Conservation (phyloP, 306 rosid genomes). For the Pyrus bretschneideri region DNA sequence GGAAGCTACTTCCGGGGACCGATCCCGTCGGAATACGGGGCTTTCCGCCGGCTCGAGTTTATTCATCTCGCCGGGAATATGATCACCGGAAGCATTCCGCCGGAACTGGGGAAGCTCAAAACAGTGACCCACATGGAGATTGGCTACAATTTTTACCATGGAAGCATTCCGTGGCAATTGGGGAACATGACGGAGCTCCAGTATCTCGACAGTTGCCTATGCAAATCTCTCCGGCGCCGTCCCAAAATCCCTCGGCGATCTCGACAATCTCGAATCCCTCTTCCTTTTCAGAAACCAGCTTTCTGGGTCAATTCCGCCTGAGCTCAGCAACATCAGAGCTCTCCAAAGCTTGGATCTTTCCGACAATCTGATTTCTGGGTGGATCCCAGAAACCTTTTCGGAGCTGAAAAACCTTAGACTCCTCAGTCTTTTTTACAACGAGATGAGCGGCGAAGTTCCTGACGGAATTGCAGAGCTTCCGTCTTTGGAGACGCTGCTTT, state of each 20-base stretch:
- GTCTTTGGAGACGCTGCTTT: slow-evolving; percentile 74
- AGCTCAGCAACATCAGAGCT: slow-evolving; percentile 40
- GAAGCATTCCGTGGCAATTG: slow-evolving; percentile 57
- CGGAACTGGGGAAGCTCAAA: slow-evolving; percentile 74
- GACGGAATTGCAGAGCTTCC: slow-evolving; percentile 64
- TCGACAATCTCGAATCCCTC: slow-evolving; percentile 59
- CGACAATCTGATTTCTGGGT: slow-evolving; percentile 68
- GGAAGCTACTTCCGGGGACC: slow-evolving; percentile 87
- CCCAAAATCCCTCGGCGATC: slow-evolving; percentile 66
- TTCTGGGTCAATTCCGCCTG: slow-evolving; percentile 58
- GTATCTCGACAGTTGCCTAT: slow-evolving; percentile 84
- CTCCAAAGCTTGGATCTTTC: slow-evolving; percentile 76
- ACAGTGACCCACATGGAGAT: slow-evolving; percentile 88
- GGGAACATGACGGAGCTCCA: slow-evolving; percentile 76
- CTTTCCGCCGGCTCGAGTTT: slow-evolving; percentile 70
- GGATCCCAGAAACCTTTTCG: slow-evolving; percentile 69
- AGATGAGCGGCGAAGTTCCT: slow-evolving; percentile 71
- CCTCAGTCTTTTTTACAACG: slow-evolving; percentile 79
- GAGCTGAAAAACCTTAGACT: slow-evolving; percentile 59
- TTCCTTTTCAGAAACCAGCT: slow-evolving; percentile 80
- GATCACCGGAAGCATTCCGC: slow-evolving; percentile 62
- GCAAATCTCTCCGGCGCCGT: slow-evolving; percentile 72
- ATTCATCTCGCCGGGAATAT: slow-evolving; percentile 82
- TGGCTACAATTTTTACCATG: slow-evolving; percentile 67
- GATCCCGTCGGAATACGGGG: slow-evolving; percentile 78